These are phyloP conservation scores for Raddia guianensis DNA, from an alignment of 176 grass and related monocot species.

Conservation along the genomic window DNA sequence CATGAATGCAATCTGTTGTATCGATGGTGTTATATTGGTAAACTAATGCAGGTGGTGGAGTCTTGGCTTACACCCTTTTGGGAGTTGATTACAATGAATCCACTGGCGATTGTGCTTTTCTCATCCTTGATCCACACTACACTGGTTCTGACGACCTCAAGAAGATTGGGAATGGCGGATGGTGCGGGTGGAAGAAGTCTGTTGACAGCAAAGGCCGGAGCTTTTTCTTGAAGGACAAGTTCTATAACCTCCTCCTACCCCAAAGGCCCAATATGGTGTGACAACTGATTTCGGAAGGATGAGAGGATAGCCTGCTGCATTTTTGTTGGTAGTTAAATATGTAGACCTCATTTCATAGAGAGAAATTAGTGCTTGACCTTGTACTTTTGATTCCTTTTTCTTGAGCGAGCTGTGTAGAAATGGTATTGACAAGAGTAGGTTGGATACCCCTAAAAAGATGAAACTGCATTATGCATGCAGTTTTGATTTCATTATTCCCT, in stretches of 20 bases:
- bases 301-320: not conserved
- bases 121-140: conserved; percentile 97
- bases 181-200: conserved; percentile 91
- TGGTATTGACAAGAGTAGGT: no score
- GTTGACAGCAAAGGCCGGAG: conserved; percentile 83
- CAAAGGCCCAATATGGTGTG: conserved; percentile 96
- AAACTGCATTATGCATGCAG: no score
- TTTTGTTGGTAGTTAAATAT: not conserved
- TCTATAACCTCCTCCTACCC: conserved; percentile 97
- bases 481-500: no score
- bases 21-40: not conserved
- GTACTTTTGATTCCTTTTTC: no score
- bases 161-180: conserved; percentile 88
- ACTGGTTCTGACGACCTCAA: conserved; percentile 82
- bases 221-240: conserved; percentile 97
- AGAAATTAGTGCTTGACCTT: not conserved
- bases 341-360: not conserved
- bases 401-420: no score
- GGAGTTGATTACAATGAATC: conserved; percentile 90
- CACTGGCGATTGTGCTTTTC: conserved; percentile 88
- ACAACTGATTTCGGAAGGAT: conserved; percentile 25
- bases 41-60: conserved; percentile 80
- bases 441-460: no score
- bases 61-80: conserved; percentile 89
- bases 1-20: not conserved